Evolutionary conservation across 2,329 filamentous ascomycete genomes (phyloP).

Genomic region (Dactylellina cionopaga): DNA sequence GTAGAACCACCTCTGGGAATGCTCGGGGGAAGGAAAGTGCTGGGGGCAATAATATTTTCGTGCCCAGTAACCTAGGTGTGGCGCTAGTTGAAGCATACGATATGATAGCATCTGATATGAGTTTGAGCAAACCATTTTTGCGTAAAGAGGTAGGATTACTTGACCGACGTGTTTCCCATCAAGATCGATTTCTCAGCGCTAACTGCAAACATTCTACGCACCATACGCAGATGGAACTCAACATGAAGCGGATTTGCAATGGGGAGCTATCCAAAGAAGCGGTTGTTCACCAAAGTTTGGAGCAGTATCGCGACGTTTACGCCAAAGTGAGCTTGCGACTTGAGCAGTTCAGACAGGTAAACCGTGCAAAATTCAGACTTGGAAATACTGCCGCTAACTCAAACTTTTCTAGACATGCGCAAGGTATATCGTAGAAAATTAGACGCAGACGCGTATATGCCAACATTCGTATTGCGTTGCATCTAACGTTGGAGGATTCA

Average conservation of each 20-base stretch:
- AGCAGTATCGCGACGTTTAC: slow-evolving; percentile 88
- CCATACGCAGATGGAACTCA: slow-evolving; percentile 77
- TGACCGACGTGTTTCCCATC: slow-evolving; percentile 22
- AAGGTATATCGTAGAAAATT: slow-evolving; percentile 25
- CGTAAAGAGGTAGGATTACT: slow-evolving; percentile 75
- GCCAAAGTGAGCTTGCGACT: slow-evolving; percentile 81
- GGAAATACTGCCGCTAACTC: neutral
- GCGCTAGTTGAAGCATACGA: slow-evolving; percentile 95
- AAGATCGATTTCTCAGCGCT: neutral
- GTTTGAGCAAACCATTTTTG: slow-evolving; percentile 92
- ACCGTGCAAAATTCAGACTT: slow-evolving; percentile 61
- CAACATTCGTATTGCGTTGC: slow-evolving; percentile 1
- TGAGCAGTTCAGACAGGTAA: slow-evolving; percentile 61
- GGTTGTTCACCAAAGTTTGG: slow-evolving; percentile 83
- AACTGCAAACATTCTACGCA: neutral
- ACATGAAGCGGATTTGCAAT: slow-evolving; percentile 96
- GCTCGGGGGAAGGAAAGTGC: slow-evolving; percentile 64
- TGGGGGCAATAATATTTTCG: slow-evolving; percentile 78
- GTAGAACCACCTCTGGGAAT: slow-evolving; percentile 63
- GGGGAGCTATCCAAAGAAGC: slow-evolving; percentile 77
- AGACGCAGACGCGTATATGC: neutral
- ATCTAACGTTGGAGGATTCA: no score
- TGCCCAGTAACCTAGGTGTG: slow-evolving; percentile 89
- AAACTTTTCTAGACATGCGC: slow-evolving; percentile 26
- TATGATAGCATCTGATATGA: slow-evolving; percentile 89